These are phyloP conservation scores for Tolypocladium guangdongense DNA, from an alignment of 2,329 filamentous ascomycete species.

Conservation along the genomic window DNA sequence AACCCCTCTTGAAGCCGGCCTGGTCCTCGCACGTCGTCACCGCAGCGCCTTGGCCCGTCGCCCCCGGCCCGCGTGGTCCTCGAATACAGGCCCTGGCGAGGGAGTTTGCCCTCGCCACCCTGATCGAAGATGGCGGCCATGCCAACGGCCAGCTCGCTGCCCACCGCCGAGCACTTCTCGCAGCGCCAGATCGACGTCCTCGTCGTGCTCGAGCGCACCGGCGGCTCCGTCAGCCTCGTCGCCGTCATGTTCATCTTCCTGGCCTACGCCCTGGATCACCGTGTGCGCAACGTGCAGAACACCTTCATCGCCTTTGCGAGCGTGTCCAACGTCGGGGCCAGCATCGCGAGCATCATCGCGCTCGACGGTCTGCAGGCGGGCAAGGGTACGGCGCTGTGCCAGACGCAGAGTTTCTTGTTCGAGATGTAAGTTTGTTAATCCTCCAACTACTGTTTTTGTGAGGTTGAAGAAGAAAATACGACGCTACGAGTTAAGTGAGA, in stretches of 20 bases:
- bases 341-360: slow-evolving; percentile 59
- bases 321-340: slow-evolving; percentile 47
- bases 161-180: slow-evolving; percentile 17
- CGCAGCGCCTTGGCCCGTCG: background rate
- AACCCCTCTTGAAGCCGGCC: background rate
- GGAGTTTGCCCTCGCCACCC: background rate
- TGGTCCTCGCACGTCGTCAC: background rate
- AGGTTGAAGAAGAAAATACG: background rate
- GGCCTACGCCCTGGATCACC: slow-evolving; percentile 38
- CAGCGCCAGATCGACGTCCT: slow-evolving; percentile 28
- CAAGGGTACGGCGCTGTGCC: slow-evolving; percentile 45
- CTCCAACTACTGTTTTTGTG: slow-evolving; percentile 14
- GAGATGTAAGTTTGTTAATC: slow-evolving; percentile 47
- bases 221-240: slow-evolving; percentile 40
- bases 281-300: slow-evolving; percentile 47
- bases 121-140: background rate
- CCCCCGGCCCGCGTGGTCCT: no score
- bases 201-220: slow-evolving; percentile 39
- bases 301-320: slow-evolving; percentile 53
- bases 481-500: background rate
- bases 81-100: background rate
- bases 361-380: slow-evolving; percentile 50
- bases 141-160: background rate
- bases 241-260: slow-evolving; percentile 41
- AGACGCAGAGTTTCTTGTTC: slow-evolving; percentile 48